Percentiles rank a stretch among this genome's conserved stretches.
Evolutionary conservation across 2,329 filamentous ascomycete genomes (phyloP).

Genomic region (Botrytis sinoallii): DNA sequence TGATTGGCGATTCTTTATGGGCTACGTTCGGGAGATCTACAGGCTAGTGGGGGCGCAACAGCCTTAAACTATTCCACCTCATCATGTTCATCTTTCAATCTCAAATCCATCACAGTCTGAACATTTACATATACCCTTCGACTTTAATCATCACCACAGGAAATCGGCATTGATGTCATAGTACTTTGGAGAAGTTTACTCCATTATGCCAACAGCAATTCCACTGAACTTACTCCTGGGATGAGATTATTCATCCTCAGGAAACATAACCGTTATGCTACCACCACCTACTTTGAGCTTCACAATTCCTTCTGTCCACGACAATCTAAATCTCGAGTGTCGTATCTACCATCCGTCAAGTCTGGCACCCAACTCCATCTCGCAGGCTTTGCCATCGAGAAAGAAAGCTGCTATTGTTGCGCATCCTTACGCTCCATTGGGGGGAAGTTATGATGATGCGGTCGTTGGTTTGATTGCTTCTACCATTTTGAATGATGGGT

Average conservation of each 20-base stretch:
- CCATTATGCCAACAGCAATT: slow-evolving; percentile 14
- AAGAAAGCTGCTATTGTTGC: slow-evolving; percentile 65
- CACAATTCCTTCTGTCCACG: slow-evolving; percentile 80
- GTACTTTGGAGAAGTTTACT: not conserved
- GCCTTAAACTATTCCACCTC: not conserved
- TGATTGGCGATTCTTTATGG: not conserved
- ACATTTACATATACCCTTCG: not conserved
- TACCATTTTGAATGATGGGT: slow-evolving; percentile 63
- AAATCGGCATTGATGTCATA: not conserved
- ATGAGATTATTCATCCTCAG: slow-evolving; percentile 25
- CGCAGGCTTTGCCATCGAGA: slow-evolving; percentile 34
- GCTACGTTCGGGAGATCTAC: not conserved
- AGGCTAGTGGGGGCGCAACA: not conserved
- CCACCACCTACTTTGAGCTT: slow-evolving; percentile 62
- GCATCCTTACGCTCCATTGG: slow-evolving; percentile 87
- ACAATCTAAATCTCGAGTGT: slow-evolving; percentile 72
- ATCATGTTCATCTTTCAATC: not conserved
- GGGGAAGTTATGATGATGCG: slow-evolving; percentile 79
- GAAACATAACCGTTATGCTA: slow-evolving; percentile 43
- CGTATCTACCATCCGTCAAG: slow-evolving; percentile 72
- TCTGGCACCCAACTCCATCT: slow-evolving; percentile 33
- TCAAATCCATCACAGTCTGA: not conserved
- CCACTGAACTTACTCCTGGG: slow-evolving; percentile 15
- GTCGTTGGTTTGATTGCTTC: slow-evolving; percentile 64
- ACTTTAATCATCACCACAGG: not conserved